Evolutionary conservation across 1,284 basidiomycete species (phyloP).

Genomic region (Tetrapyrgos nigripes): DNA sequence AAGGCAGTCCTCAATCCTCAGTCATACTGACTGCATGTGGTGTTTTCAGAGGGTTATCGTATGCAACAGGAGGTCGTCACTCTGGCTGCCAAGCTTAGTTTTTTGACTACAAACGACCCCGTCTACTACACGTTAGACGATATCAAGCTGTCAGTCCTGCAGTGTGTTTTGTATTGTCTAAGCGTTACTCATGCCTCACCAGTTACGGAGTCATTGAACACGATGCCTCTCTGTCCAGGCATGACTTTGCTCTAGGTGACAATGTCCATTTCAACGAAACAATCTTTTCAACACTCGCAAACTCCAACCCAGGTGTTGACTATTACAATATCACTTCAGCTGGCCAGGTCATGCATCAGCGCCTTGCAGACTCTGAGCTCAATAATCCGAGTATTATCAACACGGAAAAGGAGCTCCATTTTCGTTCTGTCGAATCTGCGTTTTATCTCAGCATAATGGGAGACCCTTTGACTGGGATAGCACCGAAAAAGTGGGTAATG

Average conservation of each 20-base stretch:
- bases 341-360: slow-evolving; percentile 15
- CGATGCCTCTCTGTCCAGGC: slow-evolving; percentile 22
- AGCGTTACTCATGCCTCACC: background rate
- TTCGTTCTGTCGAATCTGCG: slow-evolving; percentile 19
- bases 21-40: background rate
- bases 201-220: slow-evolving; percentile 27
- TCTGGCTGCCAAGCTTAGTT: slow-evolving; percentile 21
- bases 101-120: slow-evolving; percentile 20
- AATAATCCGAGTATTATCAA: slow-evolving; percentile 20
- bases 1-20: background rate
- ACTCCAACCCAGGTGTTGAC: slow-evolving; percentile 26
- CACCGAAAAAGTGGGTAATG: slow-evolving; percentile 24
- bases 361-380: slow-evolving; percentile 14
- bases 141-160: slow-evolving; percentile 19
- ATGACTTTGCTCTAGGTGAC: slow-evolving; percentile 20
- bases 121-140: slow-evolving; percentile 22
- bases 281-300: slow-evolving; percentile 22
- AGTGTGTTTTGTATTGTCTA: background rate
- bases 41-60: slow-evolving; percentile 20
- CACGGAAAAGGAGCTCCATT: slow-evolving; percentile 20
- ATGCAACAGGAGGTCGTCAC: slow-evolving; percentile 19
- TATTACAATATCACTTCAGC: slow-evolving; percentile 26
- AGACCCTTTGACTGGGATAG: slow-evolving; percentile 20
- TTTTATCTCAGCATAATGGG: slow-evolving; percentile 28
- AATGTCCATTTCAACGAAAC: slow-evolving; percentile 26